Evolutionary conservation across 805 yeast species (phyloP).

Genomic region (Phaffomyces antillensis): DNA sequence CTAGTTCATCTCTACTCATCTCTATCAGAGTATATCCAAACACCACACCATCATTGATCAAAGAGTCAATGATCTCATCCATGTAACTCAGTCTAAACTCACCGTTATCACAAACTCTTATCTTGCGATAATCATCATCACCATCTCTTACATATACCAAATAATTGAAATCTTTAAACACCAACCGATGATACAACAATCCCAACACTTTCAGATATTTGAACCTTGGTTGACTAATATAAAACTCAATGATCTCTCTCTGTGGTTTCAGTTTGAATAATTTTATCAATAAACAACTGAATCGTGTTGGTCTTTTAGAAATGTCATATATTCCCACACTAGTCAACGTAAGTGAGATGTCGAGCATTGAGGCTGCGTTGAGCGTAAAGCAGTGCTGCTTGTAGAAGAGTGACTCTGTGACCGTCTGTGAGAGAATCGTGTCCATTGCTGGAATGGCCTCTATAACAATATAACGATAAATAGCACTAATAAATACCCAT

Average conservation of each 20-base stretch:
- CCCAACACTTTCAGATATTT: constrained; percentile 69
- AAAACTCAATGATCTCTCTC: constrained; percentile 45
- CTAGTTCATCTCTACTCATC: constrained; percentile 9
- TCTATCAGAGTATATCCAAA: constrained; percentile 73
- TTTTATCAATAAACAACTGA: constrained; percentile 70
- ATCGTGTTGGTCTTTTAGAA: constrained; percentile 57
- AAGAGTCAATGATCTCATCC: constrained; percentile 68
- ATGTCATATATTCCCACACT: constrained; percentile 55
- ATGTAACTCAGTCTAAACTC: constrained; percentile 41
- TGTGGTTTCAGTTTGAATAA: constrained; percentile 71
- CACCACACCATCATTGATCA: constrained; percentile 51
- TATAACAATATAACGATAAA: too few relatives aligned
- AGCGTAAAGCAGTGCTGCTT: constrained; percentile 46
- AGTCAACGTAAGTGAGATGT: constrained; percentile 36
- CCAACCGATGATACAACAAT: constrained; percentile 52
- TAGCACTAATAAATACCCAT: too few relatives aligned
- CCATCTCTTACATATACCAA: constrained; percentile 33
- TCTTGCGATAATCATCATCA: constrained; percentile 56
- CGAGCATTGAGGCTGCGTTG: constrained; percentile 43
- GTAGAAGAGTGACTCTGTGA: constrained; percentile 46
- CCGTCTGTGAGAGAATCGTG: constrained; percentile 1
- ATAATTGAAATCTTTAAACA: constrained; percentile 15
- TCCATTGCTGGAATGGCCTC: not conserved
- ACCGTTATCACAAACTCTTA: constrained; percentile 40
- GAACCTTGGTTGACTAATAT: constrained; percentile 58